Evolutionary conservation across 805 yeast species (phyloP), one percentile per base, ranked within the genome.

Genomic region (Cyberlindnera xishuangbannaensis): DNA sequence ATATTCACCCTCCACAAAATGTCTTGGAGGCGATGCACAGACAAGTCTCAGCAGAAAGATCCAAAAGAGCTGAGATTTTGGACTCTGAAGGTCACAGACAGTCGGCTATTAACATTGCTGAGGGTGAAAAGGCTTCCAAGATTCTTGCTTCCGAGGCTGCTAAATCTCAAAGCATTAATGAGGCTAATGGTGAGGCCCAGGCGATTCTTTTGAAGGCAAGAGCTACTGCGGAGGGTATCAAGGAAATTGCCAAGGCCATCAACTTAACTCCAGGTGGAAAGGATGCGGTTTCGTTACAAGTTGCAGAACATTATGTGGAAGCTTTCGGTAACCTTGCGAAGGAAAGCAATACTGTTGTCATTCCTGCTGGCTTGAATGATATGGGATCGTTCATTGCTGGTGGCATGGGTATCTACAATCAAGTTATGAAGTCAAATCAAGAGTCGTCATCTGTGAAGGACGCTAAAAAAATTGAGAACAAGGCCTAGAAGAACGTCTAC

Each of bases 1-100:
- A 84, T 53, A 84, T 84, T 39, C 87, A 84, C 54, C 95, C 95
- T 2, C 95, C 95, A 3, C 69, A 70, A 23, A 82, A 83, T 46
- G 95, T 84, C 9, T 71, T 84, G 48, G 88, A 81, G 49, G 92
- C 95, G 18, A 85, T 84, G 95, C 95, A 84, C 59, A 73, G 90
- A 54, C 95, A 83, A 58, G 95, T 85, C 16, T 72, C 81, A 39
- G 92, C 94, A 28, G 95, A 85, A 58, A 67, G 95, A 47, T 77
- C 87, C 32, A 85, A 85, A 56, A 67, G 95, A 40, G 95, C 95
- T 3, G 90, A 84, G 56, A 84, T 84, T 44, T 69, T 84, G 52
- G 95, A 84, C 51, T 76, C 86, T 28, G 95, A 84, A 61, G 95
- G 95, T 58, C 74, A 72, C 34, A 72, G 87, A 54, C 86, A 81